These are phyloP conservation scores for Amniculicola lignicola DNA, from an alignment of 495 filamentous ascomycete species.

Conservation along the genomic window DNA sequence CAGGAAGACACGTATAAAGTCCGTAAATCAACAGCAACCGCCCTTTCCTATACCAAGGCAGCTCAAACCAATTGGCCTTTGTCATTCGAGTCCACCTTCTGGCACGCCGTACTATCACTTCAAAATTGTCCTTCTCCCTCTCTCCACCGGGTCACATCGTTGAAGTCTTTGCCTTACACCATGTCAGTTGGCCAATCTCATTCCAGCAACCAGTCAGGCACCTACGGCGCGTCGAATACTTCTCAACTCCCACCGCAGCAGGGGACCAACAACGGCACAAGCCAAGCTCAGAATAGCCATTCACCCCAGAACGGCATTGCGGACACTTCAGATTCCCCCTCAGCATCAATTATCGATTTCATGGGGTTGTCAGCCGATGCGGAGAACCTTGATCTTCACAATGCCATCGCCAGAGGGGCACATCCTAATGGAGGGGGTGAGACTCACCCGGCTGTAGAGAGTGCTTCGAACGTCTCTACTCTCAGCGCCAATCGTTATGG, in stretches of 20 bases:
- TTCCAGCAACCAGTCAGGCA: background rate
- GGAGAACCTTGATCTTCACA: background rate
- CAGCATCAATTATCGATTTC: background rate
- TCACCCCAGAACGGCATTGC: constrained; percentile 3
- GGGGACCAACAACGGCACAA: background rate
- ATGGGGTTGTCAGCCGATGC: background rate
- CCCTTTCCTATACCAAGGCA: constrained; percentile 7
- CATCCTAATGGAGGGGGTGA: constrained; percentile 1
- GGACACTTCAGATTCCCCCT: constrained; percentile 2
- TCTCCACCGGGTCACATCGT: constrained; percentile 1
- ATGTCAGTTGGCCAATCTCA: constrained; percentile 2
- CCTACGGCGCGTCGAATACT: background rate
- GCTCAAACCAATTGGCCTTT: constrained; percentile 3
- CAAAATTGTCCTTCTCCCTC: constrained; percentile 5
- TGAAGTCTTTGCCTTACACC: constrained; percentile 2
- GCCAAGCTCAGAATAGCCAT: constrained; percentile 3
- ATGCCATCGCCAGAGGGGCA: constrained; percentile 3
- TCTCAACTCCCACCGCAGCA: background rate
- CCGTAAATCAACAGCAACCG: constrained; percentile 4
- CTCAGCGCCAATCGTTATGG: background rate
- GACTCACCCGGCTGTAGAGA: constrained; percentile 1
- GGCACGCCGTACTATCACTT: constrained; percentile 2
- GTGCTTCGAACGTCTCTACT: background rate
- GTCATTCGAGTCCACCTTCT: constrained; percentile 1
- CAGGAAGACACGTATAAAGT: constrained; percentile 6